These are phyloP conservation scores for Komagataella pseudopastoris DNA, from an alignment of 805 yeast species.

Conservation along the genomic window DNA sequence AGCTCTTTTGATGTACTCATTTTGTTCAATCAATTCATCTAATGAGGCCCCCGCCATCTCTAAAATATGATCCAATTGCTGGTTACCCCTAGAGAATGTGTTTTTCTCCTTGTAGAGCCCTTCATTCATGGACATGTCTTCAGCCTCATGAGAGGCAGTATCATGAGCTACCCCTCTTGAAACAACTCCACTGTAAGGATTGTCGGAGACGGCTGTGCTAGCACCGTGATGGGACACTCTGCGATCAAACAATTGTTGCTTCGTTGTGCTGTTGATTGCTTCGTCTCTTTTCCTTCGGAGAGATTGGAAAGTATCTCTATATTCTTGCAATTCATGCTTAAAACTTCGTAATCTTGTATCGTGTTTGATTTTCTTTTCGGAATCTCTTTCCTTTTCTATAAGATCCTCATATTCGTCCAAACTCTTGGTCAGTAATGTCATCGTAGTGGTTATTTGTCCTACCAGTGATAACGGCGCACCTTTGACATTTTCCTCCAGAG, in stretches of 20 bases:
- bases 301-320: conserved; percentile 34
- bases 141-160: conserved; percentile 5
- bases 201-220: conserved; percentile 22
- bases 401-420: conserved; percentile 30
- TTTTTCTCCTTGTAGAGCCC: conserved; percentile 62
- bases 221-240: conserved; percentile 19
- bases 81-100: conserved; percentile 52
- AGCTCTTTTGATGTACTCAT: conserved; percentile 50
- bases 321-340: conserved; percentile 29
- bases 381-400: conserved; percentile 43
- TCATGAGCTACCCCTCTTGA: conserved; percentile 8
- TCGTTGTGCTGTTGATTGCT: conserved; percentile 27
- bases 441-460: conserved; percentile 65
- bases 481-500: conserved; percentile 51
- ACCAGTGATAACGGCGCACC: conserved; percentile 53
- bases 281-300: conserved; percentile 45
- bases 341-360: conserved; percentile 50
- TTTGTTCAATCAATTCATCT: conserved; percentile 79
- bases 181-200: conserved; percentile 26
- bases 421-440: conserved; percentile 64
- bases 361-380: conserved; percentile 40
- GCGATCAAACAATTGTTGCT: conserved; percentile 43
- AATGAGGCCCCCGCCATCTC: conserved; percentile 83
- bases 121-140: conserved; percentile 27
- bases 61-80: conserved; percentile 77